A percentile compares a stretch with the other conserved stretches of the same genome.
phyloP scores from a whole-genome alignment of 192 early-diverging fungal genomes.

The Coemansia sp. region DNA sequence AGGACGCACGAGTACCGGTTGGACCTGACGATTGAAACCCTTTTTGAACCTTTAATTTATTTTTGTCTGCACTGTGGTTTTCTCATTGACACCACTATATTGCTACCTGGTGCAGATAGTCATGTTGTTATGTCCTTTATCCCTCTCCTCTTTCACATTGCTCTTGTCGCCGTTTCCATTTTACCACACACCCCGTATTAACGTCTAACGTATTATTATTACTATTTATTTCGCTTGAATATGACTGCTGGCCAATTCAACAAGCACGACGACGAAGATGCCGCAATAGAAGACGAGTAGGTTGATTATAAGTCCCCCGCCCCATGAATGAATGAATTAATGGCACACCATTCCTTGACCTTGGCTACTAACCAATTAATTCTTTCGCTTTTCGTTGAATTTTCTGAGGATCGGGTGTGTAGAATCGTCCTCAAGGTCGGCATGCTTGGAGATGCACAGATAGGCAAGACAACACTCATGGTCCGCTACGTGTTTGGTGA shows the following conservation, averaged over 20 bases:
- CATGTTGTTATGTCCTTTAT: not conserved
- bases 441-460: conserved; percentile 95
- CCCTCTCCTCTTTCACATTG: not conserved
- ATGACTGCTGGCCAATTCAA: conserved; percentile 27
- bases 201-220: not conserved
- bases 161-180: not conserved
- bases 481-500: conserved; percentile 96
- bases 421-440: conserved; percentile 89
- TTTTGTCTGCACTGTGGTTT: not conserved
- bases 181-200: not conserved
- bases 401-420: conserved; percentile 2
- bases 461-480: conserved; percentile 96
- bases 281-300: conserved; percentile 40
- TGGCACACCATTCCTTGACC: not conserved
- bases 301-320: conserved; percentile 37
- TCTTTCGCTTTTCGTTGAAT: conserved; percentile 1
- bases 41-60: conserved; percentile 11
- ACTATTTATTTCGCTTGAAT: not conserved
- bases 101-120: not conserved
- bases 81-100: not conserved
- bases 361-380: not conserved
- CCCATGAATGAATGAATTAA: conserved; percentile 9
- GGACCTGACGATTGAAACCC: not conserved
- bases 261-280: conserved; percentile 26
- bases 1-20: not conserved